phyloP scores from a whole-genome alignment of 2,329 filamentous ascomycete genomes.

The Fusarium sp. region DNA sequence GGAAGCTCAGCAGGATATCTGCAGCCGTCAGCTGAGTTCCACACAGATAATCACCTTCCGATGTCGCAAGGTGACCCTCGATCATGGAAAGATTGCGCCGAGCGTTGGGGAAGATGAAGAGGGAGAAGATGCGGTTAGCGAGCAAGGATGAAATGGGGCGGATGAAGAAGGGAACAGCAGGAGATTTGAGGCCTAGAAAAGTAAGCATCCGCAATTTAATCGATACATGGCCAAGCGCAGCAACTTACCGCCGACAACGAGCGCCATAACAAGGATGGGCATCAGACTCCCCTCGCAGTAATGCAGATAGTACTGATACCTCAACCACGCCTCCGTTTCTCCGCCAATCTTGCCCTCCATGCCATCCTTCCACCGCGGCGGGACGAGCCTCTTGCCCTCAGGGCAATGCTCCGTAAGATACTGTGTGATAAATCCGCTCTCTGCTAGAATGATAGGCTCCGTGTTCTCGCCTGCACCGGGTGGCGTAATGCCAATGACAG shows the following conservation, averaged over 20 bases:
- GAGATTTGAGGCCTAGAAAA: conserved; percentile 60
- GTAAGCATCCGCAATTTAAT: neutral
- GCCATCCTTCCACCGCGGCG: conserved; percentile 70
- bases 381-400: conserved; percentile 64
- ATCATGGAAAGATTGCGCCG: conserved; percentile 65
- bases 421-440: conserved; percentile 86
- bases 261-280: conserved; percentile 75
- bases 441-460: conserved; percentile 78
- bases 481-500: conserved; percentile 77
- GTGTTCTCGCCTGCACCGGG: conserved; percentile 48
- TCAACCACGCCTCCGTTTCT: conserved; percentile 73
- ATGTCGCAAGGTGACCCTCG: conserved; percentile 64
- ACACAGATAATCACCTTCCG: conserved; percentile 65
- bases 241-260: conserved; percentile 70
- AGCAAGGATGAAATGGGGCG: conserved; percentile 66
- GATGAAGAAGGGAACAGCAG: conserved; percentile 67
- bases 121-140: conserved; percentile 58
- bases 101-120: conserved; percentile 64
- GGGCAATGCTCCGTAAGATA: conserved; percentile 81
- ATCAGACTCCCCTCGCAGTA: conserved; percentile 90
- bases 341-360: conserved; percentile 71
- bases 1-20: conserved; percentile 70
- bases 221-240: neutral
- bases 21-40: conserved; percentile 65
- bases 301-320: conserved; percentile 81